A percentile compares a stretch with the other conserved stretches of the same genome.
phyloP scores from a whole-genome alignment of 305 asterid genomes.

The Lippia alba region DNA sequence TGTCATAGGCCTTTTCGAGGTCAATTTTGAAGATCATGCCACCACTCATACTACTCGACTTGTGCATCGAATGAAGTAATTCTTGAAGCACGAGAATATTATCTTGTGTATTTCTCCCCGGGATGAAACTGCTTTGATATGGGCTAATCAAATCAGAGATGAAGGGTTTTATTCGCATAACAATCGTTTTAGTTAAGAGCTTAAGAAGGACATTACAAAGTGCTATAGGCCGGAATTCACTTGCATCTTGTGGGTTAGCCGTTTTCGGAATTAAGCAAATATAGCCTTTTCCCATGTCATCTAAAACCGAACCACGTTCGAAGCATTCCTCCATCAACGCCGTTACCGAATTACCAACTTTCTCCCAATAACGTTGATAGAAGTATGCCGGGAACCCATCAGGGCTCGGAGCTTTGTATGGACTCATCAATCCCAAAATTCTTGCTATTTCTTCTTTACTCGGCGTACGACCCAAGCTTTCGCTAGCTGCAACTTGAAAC shows the following conservation, averaged over 20 bases:
- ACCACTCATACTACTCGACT: background rate
- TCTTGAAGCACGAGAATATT: conserved; percentile 11
- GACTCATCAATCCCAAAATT: background rate
- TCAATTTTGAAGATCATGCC: background rate
- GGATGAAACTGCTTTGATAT: conserved; percentile 1
- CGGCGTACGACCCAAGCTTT: no score
- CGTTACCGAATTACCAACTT: background rate
- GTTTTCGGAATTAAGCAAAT: conserved; percentile 4
- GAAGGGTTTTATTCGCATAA: background rate
- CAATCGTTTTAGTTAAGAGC: background rate
- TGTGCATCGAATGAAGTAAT: background rate
- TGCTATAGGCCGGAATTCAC: background rate
- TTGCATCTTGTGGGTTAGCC: background rate
- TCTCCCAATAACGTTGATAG: conserved; percentile 4
- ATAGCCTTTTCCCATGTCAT: background rate
- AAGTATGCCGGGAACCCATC: conserved; percentile 9
- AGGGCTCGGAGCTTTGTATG: background rate
- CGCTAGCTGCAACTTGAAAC: no score
- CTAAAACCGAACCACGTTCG: background rate
- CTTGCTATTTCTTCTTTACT: no score
- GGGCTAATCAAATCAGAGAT: background rate
- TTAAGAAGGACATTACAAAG: conserved; percentile 9
- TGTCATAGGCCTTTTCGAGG: background rate
- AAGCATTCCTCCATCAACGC: background rate
- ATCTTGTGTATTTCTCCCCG: background rate